These are phyloP conservation scores for Asterophora parasitica DNA, from an alignment of 768 basidiomycete genomes.

Conservation along the genomic window DNA sequence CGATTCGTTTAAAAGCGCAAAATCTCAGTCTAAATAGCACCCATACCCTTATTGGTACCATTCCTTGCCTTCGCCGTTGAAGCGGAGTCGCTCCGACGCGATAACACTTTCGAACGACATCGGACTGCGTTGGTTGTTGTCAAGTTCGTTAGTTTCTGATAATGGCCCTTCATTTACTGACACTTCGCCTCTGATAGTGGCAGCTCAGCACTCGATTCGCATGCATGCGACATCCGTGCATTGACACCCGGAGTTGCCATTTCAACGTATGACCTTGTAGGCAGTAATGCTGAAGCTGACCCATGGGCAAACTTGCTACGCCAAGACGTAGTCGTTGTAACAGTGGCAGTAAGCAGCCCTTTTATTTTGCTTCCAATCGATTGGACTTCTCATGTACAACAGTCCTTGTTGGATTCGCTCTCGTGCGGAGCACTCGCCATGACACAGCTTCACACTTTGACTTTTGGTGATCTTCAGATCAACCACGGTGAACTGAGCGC, in stretches of 20 bases:
- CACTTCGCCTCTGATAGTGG: conserved; percentile 16
- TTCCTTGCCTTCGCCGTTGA: conserved; percentile 27
- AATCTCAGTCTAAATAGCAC: conserved; percentile 18
- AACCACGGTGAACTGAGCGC: conserved; percentile 30
- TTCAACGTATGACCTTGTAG: conserved; percentile 23
- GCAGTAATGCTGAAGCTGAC: conserved; percentile 18
- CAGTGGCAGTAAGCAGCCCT: conserved; percentile 30
- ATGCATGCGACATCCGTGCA: conserved; percentile 18
- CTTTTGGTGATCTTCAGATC: conserved; percentile 34
- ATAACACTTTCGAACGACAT: conserved; percentile 10
- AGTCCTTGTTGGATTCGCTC: conserved; percentile 40
- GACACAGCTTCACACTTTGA: conserved; percentile 38
- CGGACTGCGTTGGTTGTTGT: conserved; percentile 28
- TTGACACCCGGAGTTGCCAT: conserved; percentile 17
- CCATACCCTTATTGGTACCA: conserved; percentile 21
- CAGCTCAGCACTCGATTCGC: conserved; percentile 15
- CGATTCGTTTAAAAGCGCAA: not conserved
- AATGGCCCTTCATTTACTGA: not conserved
- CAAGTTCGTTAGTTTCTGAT: conserved; percentile 21
- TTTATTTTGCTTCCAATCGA: not conserved
- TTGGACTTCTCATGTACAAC: conserved; percentile 5
- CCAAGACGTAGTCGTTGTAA: conserved; percentile 36
- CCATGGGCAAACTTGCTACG: conserved; percentile 22
- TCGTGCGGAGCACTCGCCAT: conserved; percentile 33
- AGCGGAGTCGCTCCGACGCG: conserved; percentile 17